These are phyloP conservation scores for Kodamaea kaohsiungensis DNA, from an alignment of 805 yeast species.

Conservation along the genomic window DNA sequence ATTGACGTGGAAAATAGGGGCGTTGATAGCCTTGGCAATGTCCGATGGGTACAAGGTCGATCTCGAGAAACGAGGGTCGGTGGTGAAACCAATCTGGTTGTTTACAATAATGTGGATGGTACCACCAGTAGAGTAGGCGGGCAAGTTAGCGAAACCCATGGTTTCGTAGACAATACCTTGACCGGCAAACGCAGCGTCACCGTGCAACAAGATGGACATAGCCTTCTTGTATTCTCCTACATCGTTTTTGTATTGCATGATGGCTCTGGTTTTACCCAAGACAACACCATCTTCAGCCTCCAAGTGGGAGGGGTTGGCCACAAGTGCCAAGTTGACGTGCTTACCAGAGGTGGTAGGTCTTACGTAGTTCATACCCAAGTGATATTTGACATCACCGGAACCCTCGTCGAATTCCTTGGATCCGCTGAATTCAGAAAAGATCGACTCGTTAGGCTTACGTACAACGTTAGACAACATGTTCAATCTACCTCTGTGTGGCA, in stretches of 20 bases:
- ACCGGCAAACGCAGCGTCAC: slow-evolving; percentile 98
- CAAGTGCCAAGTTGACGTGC: slow-evolving; percentile 90
- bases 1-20: slow-evolving; percentile 98
- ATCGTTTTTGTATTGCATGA: slow-evolving; percentile 88
- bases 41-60: slow-evolving; percentile 98
- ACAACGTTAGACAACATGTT: slow-evolving; percentile 98
- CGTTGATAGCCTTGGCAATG: slow-evolving; percentile 93
- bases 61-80: slow-evolving; percentile 97
- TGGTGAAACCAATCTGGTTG: slow-evolving; percentile 99
- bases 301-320: slow-evolving; percentile 98
- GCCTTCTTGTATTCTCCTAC: slow-evolving; percentile 83
- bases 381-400: slow-evolving; percentile 98
- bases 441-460: slow-evolving; percentile 97
- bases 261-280: slow-evolving; percentile 95
- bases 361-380: slow-evolving; percentile 97
- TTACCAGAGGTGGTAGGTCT: slow-evolving; percentile 99
- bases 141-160: slow-evolving; percentile 88
- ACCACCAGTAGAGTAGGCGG: slow-evolving; percentile 98
- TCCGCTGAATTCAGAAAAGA: slow-evolving; percentile 94
- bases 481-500: slow-evolving; percentile 99
- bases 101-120: slow-evolving; percentile 94
- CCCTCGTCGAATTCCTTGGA: slow-evolving; percentile 91
- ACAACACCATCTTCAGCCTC: slow-evolving; percentile 99
- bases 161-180: slow-evolving; percentile 99
- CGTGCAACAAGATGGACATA: slow-evolving; percentile 89